These are phyloP conservation scores for Mycocentrospora acerina DNA, from an alignment of 2,329 filamentous ascomycete genomes.

Conservation along the genomic window DNA sequence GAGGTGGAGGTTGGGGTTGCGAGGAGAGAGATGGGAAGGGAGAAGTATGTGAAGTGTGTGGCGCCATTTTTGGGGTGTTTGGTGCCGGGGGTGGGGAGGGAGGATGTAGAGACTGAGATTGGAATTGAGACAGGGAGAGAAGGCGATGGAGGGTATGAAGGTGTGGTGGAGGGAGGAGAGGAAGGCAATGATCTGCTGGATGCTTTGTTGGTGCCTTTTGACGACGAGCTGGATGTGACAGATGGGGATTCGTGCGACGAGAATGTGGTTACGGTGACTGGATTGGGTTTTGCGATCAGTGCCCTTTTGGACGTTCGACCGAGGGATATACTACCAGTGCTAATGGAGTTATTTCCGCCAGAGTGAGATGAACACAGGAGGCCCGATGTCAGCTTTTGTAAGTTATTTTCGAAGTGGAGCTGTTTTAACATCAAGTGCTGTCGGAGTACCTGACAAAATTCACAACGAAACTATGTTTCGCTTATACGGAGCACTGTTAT, in stretches of 20 bases:
- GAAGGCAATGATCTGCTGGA: conserved; percentile 9
- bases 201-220: conserved; percentile 8
- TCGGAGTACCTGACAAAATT: too few relatives aligned
- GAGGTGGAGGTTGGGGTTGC: conserved; percentile 6
- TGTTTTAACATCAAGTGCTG: too few relatives aligned
- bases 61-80: conserved; percentile 18
- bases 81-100: conserved; percentile 12
- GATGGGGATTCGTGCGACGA: background rate
- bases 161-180: background rate
- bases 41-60: conserved; percentile 9
- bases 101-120: conserved; percentile 2
- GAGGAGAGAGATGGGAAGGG: background rate
- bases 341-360: conserved; percentile 12
- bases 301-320: conserved; percentile 8
- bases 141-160: background rate
- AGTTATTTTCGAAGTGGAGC: too few relatives aligned
- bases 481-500: too few relatives aligned
- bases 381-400: too few relatives aligned
- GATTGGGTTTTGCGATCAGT: conserved; percentile 11
- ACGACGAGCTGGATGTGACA: background rate
- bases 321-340: conserved; percentile 10
- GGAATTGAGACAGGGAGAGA: background rate
- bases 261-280: conserved; percentile 6
- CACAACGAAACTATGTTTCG: too few relatives aligned
- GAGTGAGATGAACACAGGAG: too few relatives aligned